Conservation (phyloP, 1,284 basidiomycete species). For the Ustilago esculenta region DNA sequence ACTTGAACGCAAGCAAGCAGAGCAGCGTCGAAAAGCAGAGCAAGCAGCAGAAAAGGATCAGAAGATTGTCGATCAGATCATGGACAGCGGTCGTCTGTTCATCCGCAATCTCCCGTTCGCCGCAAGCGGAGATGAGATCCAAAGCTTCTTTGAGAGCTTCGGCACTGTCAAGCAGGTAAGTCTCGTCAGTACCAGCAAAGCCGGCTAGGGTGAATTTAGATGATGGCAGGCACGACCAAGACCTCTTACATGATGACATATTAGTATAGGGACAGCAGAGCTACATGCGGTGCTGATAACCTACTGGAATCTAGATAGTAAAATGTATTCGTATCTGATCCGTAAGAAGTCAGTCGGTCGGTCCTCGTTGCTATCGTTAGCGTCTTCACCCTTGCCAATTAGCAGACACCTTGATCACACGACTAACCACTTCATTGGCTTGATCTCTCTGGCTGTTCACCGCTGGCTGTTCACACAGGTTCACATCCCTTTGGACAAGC, state of each 20-base stretch:
- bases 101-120: conserved; percentile 89
- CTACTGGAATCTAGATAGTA: conserved; percentile 66
- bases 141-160: conserved; percentile 76
- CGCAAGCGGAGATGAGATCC: conserved; percentile 79
- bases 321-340: conserved; percentile 47
- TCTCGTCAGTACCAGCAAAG: no score
- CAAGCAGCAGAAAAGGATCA: conserved; percentile 49
- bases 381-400: no score
- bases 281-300: conserved; percentile 48
- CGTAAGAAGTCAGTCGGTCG: conserved; percentile 15
- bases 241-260: conserved; percentile 51
- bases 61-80: conserved; percentile 72
- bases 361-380: neutral
- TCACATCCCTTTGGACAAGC: conserved; percentile 80
- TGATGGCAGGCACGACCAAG: neutral
- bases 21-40: conserved; percentile 39
- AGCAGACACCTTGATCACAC: no score
- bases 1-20: conserved; percentile 32
- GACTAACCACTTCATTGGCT: no score
- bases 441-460: no score
- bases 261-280: conserved; percentile 67
- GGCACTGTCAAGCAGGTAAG: conserved; percentile 74
- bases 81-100: conserved; percentile 83
- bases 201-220: no score
- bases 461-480: conserved; percentile 70